Percentiles rank a stretch among this genome's conserved stretches.
These are phyloP conservation scores for Capronia americana DNA, from an alignment of 2,329 filamentous ascomycete genomes.

Conservation along the genomic window DNA sequence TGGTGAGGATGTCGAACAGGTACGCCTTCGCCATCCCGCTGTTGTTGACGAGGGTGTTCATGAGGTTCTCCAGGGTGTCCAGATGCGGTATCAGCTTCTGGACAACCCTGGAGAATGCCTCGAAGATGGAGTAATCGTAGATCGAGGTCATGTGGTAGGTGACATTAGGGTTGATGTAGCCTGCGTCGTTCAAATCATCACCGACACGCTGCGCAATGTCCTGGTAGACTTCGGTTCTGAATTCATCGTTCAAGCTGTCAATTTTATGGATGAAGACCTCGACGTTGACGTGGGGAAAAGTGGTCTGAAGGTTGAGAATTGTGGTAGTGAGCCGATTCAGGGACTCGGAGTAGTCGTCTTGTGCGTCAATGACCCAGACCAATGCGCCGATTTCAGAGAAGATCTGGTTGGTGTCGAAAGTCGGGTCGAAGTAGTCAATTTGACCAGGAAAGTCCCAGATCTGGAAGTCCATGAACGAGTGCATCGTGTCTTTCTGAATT, in stretches of 20 bases:
- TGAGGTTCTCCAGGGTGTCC: conserved; percentile 87
- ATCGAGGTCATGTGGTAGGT: conserved; percentile 97
- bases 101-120: conserved; percentile 97
- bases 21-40: conserved; percentile 98
- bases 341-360: conserved; percentile 95
- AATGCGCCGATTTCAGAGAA: conserved; percentile 93
- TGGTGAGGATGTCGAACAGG: conserved; percentile 95
- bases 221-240: conserved; percentile 92
- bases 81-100: conserved; percentile 96
- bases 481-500: conserved; percentile 93
- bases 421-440: conserved; percentile 87
- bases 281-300: conserved; percentile 92
- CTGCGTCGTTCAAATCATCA: conserved; percentile 91
- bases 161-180: conserved; percentile 90
- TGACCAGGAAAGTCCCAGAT: conserved; percentile 98
- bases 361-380: conserved; percentile 98
- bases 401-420: conserved; percentile 82
- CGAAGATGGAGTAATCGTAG: conserved; percentile 98
- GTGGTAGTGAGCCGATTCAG: conserved; percentile 85
- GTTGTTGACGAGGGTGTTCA: conserved; percentile 90
- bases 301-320: conserved; percentile 85
- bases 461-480: conserved; percentile 99
- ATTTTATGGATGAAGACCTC: conserved; percentile 99
- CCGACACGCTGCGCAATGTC: conserved; percentile 97
- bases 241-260: conserved; percentile 95